Evolutionary conservation across 805 yeast species (phyloP), one percentile per base, ranked within the genome.

Genomic region (Starmerella khaoyaiensis): DNA sequence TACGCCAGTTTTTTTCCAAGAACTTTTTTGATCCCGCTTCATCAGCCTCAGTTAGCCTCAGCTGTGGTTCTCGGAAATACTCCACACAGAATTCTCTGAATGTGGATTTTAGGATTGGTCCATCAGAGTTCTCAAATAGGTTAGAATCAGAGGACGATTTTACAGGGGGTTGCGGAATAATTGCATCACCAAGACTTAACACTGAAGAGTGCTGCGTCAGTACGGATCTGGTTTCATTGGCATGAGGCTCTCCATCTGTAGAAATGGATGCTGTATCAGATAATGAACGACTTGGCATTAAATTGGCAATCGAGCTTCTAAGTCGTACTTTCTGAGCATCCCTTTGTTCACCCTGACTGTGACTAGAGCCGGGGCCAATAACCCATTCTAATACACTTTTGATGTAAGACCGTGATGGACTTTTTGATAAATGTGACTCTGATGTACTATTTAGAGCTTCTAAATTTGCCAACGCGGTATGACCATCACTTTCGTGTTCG

Each of bases 61-160:
- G 77, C 54, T 87, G 97, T 0, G 98, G 96, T 53, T 86, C 97
- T 52, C 86, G 94, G 62, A 87, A 90, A 53, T 84, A 86, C 56
- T 90, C 98, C 41, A 82, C 72, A 34, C 63, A 50, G 63, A 65
- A 60, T 28, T 63, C 63, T 38, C 61, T 53, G 48, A 64, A 60
- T 9, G 53, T 53, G 23, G 61, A 51, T 24, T 53, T 35, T 28
- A 62, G 42, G 1, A 61, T 63, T 35, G 62, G 39, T 5, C 38
- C 39, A 7, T 50, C 23, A 4, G 36, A 35, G 21, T 24, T 30
- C 5, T 32, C 27, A 9, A n/a, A 18, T 5, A 30, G 22, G 10
- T 21, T 21, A 2, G 25, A 4, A 8, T 36, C 28, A 6, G 23
- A 18, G 4, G 20, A 15, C 25, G 17, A 14, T 2, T 29, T 15